These are phyloP conservation scores for Vitis amurensis DNA, from an alignment of 164 flowering plant species.

Conservation along the genomic window DNA sequence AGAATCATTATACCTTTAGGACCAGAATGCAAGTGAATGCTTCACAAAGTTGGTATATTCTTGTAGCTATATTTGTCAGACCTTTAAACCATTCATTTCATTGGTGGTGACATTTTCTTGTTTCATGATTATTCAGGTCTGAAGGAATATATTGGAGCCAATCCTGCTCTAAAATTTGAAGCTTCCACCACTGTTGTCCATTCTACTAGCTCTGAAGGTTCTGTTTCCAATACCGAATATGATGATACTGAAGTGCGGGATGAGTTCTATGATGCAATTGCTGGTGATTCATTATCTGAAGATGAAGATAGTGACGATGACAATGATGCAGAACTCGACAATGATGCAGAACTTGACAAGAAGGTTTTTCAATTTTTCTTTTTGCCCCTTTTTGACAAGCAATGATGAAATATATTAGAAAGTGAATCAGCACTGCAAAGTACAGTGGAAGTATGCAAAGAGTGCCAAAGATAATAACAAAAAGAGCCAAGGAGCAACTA, in stretches of 20 bases:
- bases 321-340: conserved; percentile 28
- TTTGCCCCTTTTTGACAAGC: no score
- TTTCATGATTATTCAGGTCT: conserved; percentile 48
- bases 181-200: conserved; percentile 44
- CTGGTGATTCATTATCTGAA: conserved; percentile 61
- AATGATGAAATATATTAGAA: no score
- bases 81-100: background rate
- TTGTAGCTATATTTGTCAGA: no score
- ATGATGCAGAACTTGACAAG: conserved; percentile 30
- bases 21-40: no score
- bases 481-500: no score
- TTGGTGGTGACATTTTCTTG: conserved; percentile 3
- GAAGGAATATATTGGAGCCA: conserved; percentile 82
- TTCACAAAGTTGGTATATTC: no score
- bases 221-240: conserved; percentile 43
- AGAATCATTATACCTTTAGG: no score
- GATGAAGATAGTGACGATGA: conserved; percentile 74
- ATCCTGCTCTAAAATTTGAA: conserved; percentile 53
- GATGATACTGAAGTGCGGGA: conserved; percentile 58
- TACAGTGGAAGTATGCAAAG: no score
- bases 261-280: conserved; percentile 87
- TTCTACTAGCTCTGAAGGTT: conserved; percentile 40
- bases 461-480: no score
- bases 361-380: conserved; percentile 27
- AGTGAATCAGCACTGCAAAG: no score